Base-by-base conservation (phyloP, 768 basidiomycete genomes). In the Omphalotus guepiniiformis region DNA sequence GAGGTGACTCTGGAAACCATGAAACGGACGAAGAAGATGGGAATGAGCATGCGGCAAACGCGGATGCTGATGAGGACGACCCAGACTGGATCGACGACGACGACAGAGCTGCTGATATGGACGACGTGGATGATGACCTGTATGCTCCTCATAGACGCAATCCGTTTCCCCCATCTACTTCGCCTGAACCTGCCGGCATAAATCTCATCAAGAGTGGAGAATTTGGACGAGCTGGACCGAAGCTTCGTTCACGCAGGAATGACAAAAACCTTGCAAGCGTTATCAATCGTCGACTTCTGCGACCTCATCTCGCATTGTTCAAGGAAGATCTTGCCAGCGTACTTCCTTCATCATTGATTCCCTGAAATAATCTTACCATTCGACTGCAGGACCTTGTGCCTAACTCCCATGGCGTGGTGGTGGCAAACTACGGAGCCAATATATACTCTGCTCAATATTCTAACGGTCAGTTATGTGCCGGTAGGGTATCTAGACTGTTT, bases 381-480 rank as follows among this genome's bases (percentile, higher is more conserved):
- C 37, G 37, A 30, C 25, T 13, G 9, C 53, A 94, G 88, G 72
- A 78, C 42, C 65, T 89, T 26, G 63, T 93, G 8, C 92, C 92
- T 0, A 94, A 93, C 53, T 75, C 83, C 8, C 78, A 78, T 55
- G 92, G 92, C 13, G 85, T 85, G 3, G 79, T 87, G 2, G 90
- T 94, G 0, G 85, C 88, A 2, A 71, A 74, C 30, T 86, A 87
- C 57, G 69, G 69, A 6, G 67, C 80, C 22, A 93, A 91, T 51
- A 79, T 90, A 30, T 95, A 95, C 59, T 85, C 81, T 4, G 93
- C 87, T 0, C 90, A 92, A 62, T 94, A 81, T 63, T 91, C 88
- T 9, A 73, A 74, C 56, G 85, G 88, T 86, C 51, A 40, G 58
- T 39, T 4, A 32, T 46, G 32, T 19, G 19, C n/a, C n/a, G n/a